Evolutionary conservation across 768 basidiomycete genomes (phyloP), one percentile per base, ranked within the genome.

Genomic region (Thelephora aurantiotincta): DNA sequence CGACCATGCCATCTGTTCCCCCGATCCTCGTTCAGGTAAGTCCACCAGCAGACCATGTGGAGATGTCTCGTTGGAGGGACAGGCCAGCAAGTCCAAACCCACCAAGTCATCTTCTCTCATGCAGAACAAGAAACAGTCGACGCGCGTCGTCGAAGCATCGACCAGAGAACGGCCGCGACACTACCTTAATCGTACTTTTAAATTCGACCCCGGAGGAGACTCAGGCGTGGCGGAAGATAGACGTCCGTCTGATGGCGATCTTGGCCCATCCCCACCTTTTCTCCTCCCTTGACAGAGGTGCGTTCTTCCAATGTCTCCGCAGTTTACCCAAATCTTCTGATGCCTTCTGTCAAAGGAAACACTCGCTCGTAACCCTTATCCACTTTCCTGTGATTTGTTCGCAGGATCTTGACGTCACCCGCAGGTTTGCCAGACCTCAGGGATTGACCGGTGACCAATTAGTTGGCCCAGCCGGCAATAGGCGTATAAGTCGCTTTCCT

Each of bases 231-330:
- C 60, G 71, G 48, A 81, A 78, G 61, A 65, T 81, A 19, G 80
- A 82, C 51, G 33, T 68, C 5, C 64, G 74, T 44, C 62, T 80
- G 36, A 70, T 78, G 68, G 75, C 77, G 0, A 77, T 78, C 18
- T 59, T 82, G 19, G 63, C 71, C 2, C 49, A 78, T 41, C 73
- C 82, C 67, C 81, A 80, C 55, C 62, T 83, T 38, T 57, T 80
- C 22, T 74, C 75, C 3, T 81, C 80, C 59, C 63, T 81, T 58
- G 81, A 83, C 56, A 64, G 80, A 67, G 75, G 77, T 70, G 44
- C 20, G 66, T 55, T 3, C 35, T 19, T 20, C 12, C 33, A 23
- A 19, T 36, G 35, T n/a, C 35, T 13, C 14, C 38, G 9, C 26
- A 30, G 38, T 14, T 41, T 14, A 18, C 14, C 38, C 14, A 14